A percentile compares a stretch with the other conserved stretches of the same genome.
Conservation (phyloP, 2,329 filamentous ascomycete genomes). For the Nemania serpens region DNA sequence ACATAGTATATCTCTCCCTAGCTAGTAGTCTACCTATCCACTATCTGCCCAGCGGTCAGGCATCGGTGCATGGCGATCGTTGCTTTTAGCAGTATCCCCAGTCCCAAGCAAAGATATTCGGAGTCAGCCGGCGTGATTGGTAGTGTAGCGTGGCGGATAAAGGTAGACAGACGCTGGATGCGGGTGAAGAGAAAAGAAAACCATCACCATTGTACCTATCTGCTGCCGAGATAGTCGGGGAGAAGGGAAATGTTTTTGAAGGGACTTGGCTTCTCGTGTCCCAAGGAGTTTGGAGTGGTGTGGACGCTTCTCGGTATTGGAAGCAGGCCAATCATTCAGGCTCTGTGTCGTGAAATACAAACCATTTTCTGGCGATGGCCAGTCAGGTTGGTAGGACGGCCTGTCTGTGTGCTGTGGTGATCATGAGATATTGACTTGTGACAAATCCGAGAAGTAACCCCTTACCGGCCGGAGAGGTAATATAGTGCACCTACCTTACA, state of each 20-base stretch:
- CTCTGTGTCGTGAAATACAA: constrained; percentile 1
- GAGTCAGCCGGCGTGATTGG: constrained; percentile 7
- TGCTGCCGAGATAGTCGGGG: no score
- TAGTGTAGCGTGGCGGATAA: constrained; percentile 5
- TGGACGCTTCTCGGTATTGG: no score
- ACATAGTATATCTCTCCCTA: no score
- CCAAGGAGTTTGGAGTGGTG: no score
- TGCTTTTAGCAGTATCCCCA: constrained; percentile 3
- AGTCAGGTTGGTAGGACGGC: neutral
- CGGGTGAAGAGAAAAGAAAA: constrained; percentile 8
- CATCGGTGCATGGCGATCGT: constrained; percentile 26
- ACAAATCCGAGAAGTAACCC: no score
- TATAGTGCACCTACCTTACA: no score
- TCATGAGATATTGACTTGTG: no score
- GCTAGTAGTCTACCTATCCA: no score
- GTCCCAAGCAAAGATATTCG: constrained; percentile 5
- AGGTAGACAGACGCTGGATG: constrained; percentile 14
- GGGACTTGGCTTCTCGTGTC: constrained; percentile 2
- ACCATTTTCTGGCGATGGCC: constrained; percentile 18
- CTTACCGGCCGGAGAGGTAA: no score
- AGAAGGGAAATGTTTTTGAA: neutral
- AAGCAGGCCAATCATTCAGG: constrained; percentile 5
- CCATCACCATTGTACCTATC: neutral
- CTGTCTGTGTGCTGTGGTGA: neutral
- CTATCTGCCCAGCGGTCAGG: constrained; percentile 17